A percentile compares a stretch with the other conserved stretches of the same genome.
Evolutionary conservation across 1,284 basidiomycete genomes (phyloP).

Genomic region (Trametes versicolor): DNA sequence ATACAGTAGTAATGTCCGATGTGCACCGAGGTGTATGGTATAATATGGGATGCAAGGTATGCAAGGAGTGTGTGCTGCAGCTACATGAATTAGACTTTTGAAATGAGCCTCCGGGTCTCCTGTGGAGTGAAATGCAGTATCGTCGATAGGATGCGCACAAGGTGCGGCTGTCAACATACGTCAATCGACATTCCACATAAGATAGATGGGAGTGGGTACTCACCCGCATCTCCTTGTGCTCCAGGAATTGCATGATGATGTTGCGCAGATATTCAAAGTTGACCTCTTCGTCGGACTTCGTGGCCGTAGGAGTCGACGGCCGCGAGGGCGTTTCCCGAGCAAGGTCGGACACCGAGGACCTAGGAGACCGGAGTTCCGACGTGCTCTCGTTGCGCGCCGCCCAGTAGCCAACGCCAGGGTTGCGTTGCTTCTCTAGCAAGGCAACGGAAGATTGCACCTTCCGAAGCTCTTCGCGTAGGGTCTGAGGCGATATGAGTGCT

Average conservation of each 20-base stretch:
- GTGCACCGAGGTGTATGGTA: conserved; percentile 15
- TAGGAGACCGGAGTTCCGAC: conserved; percentile 56
- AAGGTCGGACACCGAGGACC: conserved; percentile 57
- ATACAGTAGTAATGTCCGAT: conserved; percentile 12
- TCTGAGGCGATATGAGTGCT: conserved; percentile 62
- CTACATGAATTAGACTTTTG: conserved; percentile 41
- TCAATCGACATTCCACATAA: neutral
- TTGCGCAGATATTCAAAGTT: conserved; percentile 97
- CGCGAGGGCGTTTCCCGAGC: conserved; percentile 52
- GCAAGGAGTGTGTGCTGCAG: neutral
- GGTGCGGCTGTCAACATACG: conserved; percentile 70
- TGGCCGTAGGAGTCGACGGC: conserved; percentile 47
- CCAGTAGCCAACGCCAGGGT: conserved; percentile 96
- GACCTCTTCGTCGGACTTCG: conserved; percentile 83
- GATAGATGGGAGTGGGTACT: conserved; percentile 41
- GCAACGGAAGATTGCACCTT: conserved; percentile 93
- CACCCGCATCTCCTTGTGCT: conserved; percentile 90
- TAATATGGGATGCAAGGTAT: conserved; percentile 14
- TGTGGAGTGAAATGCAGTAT: conserved; percentile 94
- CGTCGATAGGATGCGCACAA: conserved; percentile 89
- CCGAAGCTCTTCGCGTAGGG: conserved; percentile 88
- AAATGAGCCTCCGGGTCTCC: conserved; percentile 80
- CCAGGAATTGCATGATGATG: conserved; percentile 92
- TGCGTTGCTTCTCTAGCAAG: conserved; percentile 88
- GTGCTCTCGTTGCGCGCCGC: conserved; percentile 56